These are phyloP conservation scores for Globisporangium okanoganense DNA, from an alignment of 352 stramenopile genomes.

Conservation along the genomic window DNA sequence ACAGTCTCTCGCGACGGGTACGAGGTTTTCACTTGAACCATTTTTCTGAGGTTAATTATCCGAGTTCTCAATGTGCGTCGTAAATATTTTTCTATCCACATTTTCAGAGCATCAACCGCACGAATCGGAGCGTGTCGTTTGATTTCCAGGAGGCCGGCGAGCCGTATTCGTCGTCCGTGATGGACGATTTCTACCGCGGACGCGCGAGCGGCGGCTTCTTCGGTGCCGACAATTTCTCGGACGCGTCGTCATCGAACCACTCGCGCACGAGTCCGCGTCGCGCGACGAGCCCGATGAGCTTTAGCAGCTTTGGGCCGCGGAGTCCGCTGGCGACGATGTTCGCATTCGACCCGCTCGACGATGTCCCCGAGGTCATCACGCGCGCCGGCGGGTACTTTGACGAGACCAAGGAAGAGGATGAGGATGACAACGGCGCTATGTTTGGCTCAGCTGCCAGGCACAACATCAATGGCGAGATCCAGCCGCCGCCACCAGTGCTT, in stretches of 20 bases:
- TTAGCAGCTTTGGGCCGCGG: conserved; percentile 50
- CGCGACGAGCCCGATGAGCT: conserved; percentile 55
- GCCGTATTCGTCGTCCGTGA: conserved; percentile 24
- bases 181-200: conserved; percentile 56
- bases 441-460: not conserved
- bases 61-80: not conserved
- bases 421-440: conserved; percentile 5
- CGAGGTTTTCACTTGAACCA: not conserved
- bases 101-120: conserved; percentile 55
- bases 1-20: conserved; percentile 61
- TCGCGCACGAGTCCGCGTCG: conserved; percentile 50
- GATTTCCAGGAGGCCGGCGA: conserved; percentile 65
- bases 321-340: conserved; percentile 71
- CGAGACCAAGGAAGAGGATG: conserved; percentile 20
- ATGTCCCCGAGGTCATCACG: conserved; percentile 34
- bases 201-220: conserved; percentile 37
- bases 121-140: conserved; percentile 73
- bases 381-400: conserved; percentile 18
- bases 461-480: not conserved
- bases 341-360: conserved; percentile 70
- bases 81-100: too few relatives aligned
- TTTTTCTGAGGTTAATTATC: not conserved
- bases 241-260: conserved; percentile 39
- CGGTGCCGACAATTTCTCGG: conserved; percentile 49
- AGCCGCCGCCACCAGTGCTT: conserved; percentile 26